Evolutionary conservation across 768 basidiomycete genomes (phyloP).

Genomic region (Coprinopsis marcescibilis): DNA sequence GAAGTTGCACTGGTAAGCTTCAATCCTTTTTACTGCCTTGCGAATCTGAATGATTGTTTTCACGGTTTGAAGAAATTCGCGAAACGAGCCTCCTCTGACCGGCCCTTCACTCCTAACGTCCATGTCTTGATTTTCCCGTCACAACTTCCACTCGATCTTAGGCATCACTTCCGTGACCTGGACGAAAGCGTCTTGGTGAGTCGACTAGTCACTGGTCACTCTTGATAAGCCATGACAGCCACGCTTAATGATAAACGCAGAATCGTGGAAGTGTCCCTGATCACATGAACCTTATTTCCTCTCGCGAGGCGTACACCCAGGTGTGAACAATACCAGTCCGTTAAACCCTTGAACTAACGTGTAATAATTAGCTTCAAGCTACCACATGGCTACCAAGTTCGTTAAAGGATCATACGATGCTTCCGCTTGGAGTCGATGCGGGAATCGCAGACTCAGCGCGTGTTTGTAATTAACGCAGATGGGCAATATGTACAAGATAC

Average conservation of each 20-base stretch:
- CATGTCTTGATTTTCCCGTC: conserved; percentile 74
- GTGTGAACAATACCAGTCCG: conserved; percentile 32
- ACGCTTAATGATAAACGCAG: conserved; percentile 23
- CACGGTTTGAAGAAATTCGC: conserved; percentile 69
- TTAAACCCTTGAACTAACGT: conserved; percentile 7
- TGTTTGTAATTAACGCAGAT: too few species aligned
- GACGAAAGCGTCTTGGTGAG: conserved; percentile 59
- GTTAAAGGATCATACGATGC: conserved; percentile 45
- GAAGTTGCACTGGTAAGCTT: conserved; percentile 46
- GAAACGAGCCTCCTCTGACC: conserved; percentile 37
- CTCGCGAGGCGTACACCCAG: conserved; percentile 50
- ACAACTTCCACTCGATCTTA: conserved; percentile 65
- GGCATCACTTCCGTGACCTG: conserved; percentile 60
- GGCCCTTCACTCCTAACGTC: conserved; percentile 68
- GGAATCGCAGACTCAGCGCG: too few species aligned
- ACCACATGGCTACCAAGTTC: conserved; percentile 43
- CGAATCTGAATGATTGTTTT: background rate
- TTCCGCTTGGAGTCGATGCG: conserved; percentile 50
- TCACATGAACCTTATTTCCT: conserved; percentile 72
- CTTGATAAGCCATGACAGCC: background rate
- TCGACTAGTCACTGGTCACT: conserved; percentile 11
- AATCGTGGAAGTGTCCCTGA: conserved; percentile 55
- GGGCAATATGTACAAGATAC: too few species aligned
- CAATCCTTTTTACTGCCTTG: background rate
- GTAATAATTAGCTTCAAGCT: conserved; percentile 41